Evolutionary conservation across 169 alveolate genomes (phyloP).

Genomic region (Plasmodium vinckei): DNA sequence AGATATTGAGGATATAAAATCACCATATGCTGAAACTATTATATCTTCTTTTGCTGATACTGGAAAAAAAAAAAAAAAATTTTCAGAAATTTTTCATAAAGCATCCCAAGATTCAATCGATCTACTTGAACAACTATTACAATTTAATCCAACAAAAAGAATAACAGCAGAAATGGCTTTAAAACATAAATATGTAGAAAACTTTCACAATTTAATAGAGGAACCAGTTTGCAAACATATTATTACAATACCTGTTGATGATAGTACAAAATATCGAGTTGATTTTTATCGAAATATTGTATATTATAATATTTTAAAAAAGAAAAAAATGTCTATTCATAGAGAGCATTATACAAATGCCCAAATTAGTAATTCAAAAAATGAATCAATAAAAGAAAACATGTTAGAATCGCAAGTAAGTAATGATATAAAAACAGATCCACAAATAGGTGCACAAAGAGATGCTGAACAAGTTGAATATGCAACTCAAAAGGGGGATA

Average conservation of each 20-base stretch:
- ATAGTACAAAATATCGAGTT: conserved; percentile 88
- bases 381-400: background rate
- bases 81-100: conserved; percentile 63
- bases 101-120: conserved; percentile 82
- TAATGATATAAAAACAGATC: no score
- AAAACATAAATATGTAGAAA: conserved; percentile 85
- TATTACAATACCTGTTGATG: conserved; percentile 90
- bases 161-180: conserved; percentile 90
- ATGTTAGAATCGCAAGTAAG: background rate
- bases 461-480: no score
- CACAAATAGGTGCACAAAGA: no score
- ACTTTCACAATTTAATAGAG: conserved; percentile 89
- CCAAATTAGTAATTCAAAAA: background rate
- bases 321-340: conserved; percentile 62
- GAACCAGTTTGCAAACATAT: conserved; percentile 89
- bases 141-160: conserved; percentile 86
- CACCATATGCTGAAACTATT: conserved; percentile 90
- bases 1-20: conserved; percentile 92
- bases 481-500: no score
- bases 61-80: conserved; percentile 71
- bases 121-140: conserved; percentile 85
- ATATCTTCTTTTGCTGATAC: conserved; percentile 77
- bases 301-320: conserved; percentile 86
- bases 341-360: background rate
- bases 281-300: conserved; percentile 90